A percentile compares a stretch with the other conserved stretches of the same genome.
These are phyloP conservation scores for Microstegium vimineum DNA, from an alignment of 176 grass and related monocot genomes.

Conservation along the genomic window DNA sequence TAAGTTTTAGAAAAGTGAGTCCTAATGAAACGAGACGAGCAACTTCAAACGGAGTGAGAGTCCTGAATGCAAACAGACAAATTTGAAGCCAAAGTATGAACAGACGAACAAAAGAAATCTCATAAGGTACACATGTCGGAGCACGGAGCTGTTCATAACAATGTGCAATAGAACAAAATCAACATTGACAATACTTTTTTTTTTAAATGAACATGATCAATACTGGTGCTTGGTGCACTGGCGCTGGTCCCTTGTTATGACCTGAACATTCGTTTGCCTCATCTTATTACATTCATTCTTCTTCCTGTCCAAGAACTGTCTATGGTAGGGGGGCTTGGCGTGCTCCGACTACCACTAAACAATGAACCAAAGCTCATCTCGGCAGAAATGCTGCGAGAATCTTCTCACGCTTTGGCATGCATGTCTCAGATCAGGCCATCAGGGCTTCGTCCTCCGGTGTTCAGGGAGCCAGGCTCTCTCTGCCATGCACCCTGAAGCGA, in stretches of 20 bases:
- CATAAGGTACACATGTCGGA: background rate
- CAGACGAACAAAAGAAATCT: background rate
- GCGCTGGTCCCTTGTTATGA: background rate
- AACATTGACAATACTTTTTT: background rate
- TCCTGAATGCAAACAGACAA: background rate
- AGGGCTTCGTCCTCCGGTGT: conserved; percentile 15
- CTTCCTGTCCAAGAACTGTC: background rate
- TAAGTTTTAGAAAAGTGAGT: no score
- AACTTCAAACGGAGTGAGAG: background rate
- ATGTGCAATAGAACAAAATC: background rate
- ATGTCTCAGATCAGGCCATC: conserved; percentile 20
- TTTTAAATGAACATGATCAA: background rate
- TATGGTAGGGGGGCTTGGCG: background rate
- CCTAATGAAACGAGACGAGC: background rate
- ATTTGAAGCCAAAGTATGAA: background rate
- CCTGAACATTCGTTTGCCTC: background rate
- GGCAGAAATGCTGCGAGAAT: background rate
- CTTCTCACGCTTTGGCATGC: background rate
- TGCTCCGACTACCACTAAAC: background rate
- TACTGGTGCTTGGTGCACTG: background rate
- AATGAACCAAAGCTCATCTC: background rate
- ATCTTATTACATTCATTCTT: background rate
- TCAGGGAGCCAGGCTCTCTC: conserved; percentile 45
- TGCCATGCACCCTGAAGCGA: conserved; percentile 87
- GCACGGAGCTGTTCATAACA: background rate